These are phyloP conservation scores for Grosmannia huntii DNA, from an alignment of 2,329 filamentous ascomycete genomes.

Conservation along the genomic window DNA sequence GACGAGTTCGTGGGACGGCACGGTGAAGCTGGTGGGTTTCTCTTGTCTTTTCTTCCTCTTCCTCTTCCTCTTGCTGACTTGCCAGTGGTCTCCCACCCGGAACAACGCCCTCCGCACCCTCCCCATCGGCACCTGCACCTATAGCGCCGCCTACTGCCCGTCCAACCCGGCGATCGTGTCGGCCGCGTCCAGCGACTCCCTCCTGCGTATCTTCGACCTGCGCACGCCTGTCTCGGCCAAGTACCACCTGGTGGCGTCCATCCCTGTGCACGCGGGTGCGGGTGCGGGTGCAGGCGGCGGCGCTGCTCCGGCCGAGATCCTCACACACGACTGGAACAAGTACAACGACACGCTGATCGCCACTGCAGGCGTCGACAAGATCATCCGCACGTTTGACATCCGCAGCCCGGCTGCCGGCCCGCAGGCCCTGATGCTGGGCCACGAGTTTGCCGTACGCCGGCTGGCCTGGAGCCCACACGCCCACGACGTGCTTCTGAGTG, in stretches of 20 bases:
- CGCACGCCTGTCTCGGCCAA: constrained; percentile 73
- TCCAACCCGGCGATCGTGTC: constrained; percentile 77
- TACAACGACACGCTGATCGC: constrained; percentile 78
- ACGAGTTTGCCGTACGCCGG: constrained; percentile 80
- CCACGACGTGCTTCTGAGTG: constrained; percentile 74
- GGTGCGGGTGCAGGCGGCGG: constrained; percentile 21
- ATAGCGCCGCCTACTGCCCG: constrained; percentile 82
- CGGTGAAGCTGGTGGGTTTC: constrained; percentile 65
- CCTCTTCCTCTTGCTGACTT: neutral
- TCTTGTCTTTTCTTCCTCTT: neutral
- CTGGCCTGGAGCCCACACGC: constrained; percentile 89
- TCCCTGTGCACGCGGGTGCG: constrained; percentile 64
- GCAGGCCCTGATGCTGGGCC: constrained; percentile 61
- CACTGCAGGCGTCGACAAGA: constrained; percentile 76
- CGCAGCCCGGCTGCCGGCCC: constrained; percentile 63
- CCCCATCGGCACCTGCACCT: constrained; percentile 86
- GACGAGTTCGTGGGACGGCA: constrained; percentile 91
- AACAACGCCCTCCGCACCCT: constrained; percentile 67
- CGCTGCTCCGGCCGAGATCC: constrained; percentile 60
- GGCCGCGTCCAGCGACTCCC: constrained; percentile 77
- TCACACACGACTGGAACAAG: constrained; percentile 99
- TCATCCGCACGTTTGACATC: constrained; percentile 84
- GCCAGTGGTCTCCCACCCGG: constrained; percentile 70
- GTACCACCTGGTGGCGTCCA: constrained; percentile 72
- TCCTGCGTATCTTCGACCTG: constrained; percentile 83